These are phyloP conservation scores for Phytopythium cucurbitacearum DNA, from an alignment of 352 stramenopile species.

Conservation along the genomic window DNA sequence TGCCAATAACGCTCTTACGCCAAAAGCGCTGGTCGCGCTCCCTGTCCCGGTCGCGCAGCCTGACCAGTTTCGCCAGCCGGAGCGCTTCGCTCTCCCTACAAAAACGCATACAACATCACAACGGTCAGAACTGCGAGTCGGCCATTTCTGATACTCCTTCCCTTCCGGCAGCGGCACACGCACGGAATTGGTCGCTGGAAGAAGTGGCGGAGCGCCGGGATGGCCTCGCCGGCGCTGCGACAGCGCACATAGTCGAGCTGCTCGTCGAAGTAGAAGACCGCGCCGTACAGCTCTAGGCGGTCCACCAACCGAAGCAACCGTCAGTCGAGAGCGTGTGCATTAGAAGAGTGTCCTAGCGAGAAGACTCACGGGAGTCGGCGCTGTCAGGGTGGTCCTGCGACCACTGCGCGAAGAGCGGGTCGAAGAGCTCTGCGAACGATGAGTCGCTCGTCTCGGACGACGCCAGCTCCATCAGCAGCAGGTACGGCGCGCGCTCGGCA, in stretches of 20 bases:
- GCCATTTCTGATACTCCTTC: background rate
- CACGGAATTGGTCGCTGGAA: constrained; percentile 37
- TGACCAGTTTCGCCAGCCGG: constrained; percentile 10
- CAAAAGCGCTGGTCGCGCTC: background rate
- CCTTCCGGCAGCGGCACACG: constrained; percentile 1
- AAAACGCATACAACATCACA: constrained; percentile 2
- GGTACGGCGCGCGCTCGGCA: constrained; percentile 31
- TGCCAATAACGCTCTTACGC: background rate
- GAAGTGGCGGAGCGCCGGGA: constrained; percentile 22
- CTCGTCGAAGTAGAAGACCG: constrained; percentile 66
- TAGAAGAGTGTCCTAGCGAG: background rate
- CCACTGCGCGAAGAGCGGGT: constrained; percentile 44
- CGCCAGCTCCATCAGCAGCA: constrained; percentile 49
- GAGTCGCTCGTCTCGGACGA: constrained; percentile 14
- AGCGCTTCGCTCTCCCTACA: constrained; percentile 18
- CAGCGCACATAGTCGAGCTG: constrained; percentile 58
- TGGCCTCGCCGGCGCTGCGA: constrained; percentile 47
- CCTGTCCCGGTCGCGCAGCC: background rate
- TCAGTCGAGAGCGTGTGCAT: background rate
- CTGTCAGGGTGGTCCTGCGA: constrained; percentile 19
- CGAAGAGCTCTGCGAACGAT: constrained; percentile 48
- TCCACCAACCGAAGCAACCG: background rate
- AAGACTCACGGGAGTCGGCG: constrained; percentile 26
- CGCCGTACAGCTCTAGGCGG: constrained; percentile 46
- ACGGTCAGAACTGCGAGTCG: constrained; percentile 1